These are phyloP conservation scores for Arthroderma uncinatum DNA, from an alignment of 2,329 filamentous ascomycete genomes.

Conservation along the genomic window DNA sequence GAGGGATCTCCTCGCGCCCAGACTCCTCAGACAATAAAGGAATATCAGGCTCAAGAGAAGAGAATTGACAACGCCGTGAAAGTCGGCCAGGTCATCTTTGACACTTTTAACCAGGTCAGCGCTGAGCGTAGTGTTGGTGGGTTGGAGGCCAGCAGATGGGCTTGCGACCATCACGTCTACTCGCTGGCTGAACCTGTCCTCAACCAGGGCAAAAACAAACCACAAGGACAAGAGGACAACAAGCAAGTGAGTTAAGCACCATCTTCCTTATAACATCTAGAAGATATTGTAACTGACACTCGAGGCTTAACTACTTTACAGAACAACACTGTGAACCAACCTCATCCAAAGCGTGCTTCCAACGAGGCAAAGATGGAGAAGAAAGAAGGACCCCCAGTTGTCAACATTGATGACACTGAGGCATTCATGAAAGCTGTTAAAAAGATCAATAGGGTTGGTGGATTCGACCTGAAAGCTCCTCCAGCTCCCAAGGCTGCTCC, in stretches of 20 bases:
- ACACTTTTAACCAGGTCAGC: constrained; percentile 12
- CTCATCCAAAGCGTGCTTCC: not conserved
- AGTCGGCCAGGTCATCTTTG: constrained; percentile 6
- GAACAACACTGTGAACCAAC: not conserved
- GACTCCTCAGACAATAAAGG: not conserved
- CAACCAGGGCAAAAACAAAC: not conserved
- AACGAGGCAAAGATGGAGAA: not conserved
- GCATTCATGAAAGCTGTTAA: constrained; percentile 2
- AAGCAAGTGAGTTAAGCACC: not conserved
- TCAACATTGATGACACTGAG: not conserved
- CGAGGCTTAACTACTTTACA: not conserved
- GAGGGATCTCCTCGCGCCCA: not conserved
- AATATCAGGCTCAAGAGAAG: not conserved
- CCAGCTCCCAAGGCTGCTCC: not conserved
- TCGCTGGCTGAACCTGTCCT: not conserved
- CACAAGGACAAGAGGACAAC: not conserved
- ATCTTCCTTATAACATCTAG: not conserved
- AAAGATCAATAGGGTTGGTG: not conserved
- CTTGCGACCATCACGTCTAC: not conserved
- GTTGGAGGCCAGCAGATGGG: constrained; percentile 13
- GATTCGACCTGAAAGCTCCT: not conserved
- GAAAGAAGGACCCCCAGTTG: not conserved
- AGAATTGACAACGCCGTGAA: constrained; percentile 3
- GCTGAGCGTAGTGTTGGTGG: constrained; percentile 7
- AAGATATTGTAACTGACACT: not conserved